These are phyloP conservation scores for Ganoderma multipileum DNA, from an alignment of 1,284 basidiomycete genomes.

Conservation along the genomic window DNA sequence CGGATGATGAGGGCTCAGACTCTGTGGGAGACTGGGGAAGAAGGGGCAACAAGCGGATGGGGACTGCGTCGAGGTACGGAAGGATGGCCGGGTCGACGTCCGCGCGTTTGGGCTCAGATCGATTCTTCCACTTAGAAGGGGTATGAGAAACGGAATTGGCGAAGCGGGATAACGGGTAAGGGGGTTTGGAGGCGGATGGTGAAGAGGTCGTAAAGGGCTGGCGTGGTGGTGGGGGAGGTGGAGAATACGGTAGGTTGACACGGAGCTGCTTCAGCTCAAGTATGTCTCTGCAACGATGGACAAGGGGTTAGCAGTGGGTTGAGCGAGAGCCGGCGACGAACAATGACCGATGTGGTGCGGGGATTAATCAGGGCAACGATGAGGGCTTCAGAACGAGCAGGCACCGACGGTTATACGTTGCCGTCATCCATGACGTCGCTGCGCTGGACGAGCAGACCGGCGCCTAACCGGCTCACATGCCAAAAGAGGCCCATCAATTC, in stretches of 20 bases:
- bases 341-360: neutral
- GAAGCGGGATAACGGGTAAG: conserved; percentile 39
- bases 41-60: conserved; percentile 42
- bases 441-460: neutral
- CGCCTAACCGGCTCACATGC: conserved; percentile 1
- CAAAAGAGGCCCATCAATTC: neutral
- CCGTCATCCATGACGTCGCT: conserved; percentile 31
- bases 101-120: conserved; percentile 26
- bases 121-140: conserved; percentile 42
- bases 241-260: conserved; percentile 42
- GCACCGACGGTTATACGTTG: neutral
- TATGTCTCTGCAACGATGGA: conserved; percentile 39
- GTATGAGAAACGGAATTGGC: conserved; percentile 36
- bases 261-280: conserved; percentile 47
- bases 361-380: neutral
- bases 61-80: conserved; percentile 42
- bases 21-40: conserved; percentile 29
- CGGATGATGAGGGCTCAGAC: conserved; percentile 13
- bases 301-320: conserved; percentile 1
- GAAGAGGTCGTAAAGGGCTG: conserved; percentile 36
- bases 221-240: conserved; percentile 35
- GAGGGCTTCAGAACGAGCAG: neutral
- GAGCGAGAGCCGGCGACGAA: neutral
- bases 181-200: conserved; percentile 27
- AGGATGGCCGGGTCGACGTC: conserved; percentile 39